Base-by-base conservation (phyloP, 257 asterid species). In the Jasminum sambac region DNA sequence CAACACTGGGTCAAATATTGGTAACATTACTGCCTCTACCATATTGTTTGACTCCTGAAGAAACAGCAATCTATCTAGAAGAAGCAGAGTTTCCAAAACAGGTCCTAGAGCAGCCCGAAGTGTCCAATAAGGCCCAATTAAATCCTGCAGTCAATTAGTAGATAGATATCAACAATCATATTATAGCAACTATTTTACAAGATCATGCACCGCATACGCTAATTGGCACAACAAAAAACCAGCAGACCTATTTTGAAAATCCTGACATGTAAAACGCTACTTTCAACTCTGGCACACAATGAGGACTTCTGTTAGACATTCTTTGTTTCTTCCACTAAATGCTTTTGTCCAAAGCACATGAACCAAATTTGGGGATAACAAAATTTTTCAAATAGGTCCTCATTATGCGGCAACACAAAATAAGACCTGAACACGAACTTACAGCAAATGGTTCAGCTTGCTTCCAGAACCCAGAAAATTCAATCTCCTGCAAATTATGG, bases 121-220 rank as follows among this genome's bases (percentile, higher is more conserved):
- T 63, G 99, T 85, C 99, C 97, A 89, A 73, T 89, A 91, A 71
- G 96, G 95, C 72, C 99, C 99, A 77, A 94, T 81, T 58, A 86
- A 78, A 63, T 78, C 96, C 96, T 91, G 96, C 86, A 74, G 39
- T 55, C 63, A 69, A 66, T 69, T 40, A 63, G 19, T 50, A 72
- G 66, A 70, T 62, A 11, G 64, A 58, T n/a, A n/a, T n/a, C n/a
- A n/a, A n/a, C n/a, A n/a, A n/a, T n/a, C n/a, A n/a, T n/a, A n/a
- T 72, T 44, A 64, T 60, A 40, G 60, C 66, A 61, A 39, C 19
- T 30, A 72, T 40, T 39, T 6, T 25, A 26, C 14, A 41, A 74
- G 41, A 70, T 30, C 36, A 30, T 4, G 36, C 36, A 30, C 36
- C 36, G 36, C 36, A 30, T 30, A 30, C 36, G 4, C 2, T 30